Conservation (phyloP, 2,329 filamentous ascomycete genomes). For the Aspergillus udagawae region DNA sequence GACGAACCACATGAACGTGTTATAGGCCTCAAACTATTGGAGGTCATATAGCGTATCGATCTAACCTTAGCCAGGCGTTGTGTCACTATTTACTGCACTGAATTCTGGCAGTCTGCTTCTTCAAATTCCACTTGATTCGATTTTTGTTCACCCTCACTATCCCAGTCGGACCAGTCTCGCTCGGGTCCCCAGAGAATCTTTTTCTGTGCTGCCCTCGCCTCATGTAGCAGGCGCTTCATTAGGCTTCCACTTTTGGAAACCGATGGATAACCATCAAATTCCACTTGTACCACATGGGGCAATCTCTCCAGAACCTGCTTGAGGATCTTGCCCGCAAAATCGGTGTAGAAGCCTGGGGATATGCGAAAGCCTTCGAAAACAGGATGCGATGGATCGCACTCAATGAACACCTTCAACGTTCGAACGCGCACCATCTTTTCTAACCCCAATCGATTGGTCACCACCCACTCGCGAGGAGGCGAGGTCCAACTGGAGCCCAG, state of each 20-base stretch:
- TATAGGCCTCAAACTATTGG: too few species aligned
- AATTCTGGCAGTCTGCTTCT: neutral
- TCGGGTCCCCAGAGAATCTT: slow-evolving; percentile 39
- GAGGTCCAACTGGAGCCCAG: slow-evolving; percentile 57
- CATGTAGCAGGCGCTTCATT: slow-evolving; percentile 44
- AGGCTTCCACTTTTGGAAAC: slow-evolving; percentile 50
- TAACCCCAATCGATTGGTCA: slow-evolving; percentile 48
- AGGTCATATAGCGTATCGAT: too few species aligned
- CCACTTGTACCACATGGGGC: slow-evolving; percentile 46
- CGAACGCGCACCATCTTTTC: slow-evolving; percentile 45
- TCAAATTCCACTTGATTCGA: slow-evolving; percentile 6
- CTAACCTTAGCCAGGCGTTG: neutral
- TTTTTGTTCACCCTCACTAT: slow-evolving; percentile 18
- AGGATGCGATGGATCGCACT: slow-evolving; percentile 52
- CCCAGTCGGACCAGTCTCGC: slow-evolving; percentile 34
- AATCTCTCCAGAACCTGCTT: slow-evolving; percentile 47
- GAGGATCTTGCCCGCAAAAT: slow-evolving; percentile 51
- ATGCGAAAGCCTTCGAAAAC: slow-evolving; percentile 56
- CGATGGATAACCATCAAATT: slow-evolving; percentile 55
- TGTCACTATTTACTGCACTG: slow-evolving; percentile 1
- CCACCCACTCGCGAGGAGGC: slow-evolving; percentile 53
- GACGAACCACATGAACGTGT: too few species aligned
- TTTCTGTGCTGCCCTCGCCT: slow-evolving; percentile 30
- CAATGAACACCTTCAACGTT: slow-evolving; percentile 54
- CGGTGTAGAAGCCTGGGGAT: slow-evolving; percentile 54